phyloP scores from a whole-genome alignment of 2,329 filamentous ascomycete genomes.

The Lachnellula subtilissima region DNA sequence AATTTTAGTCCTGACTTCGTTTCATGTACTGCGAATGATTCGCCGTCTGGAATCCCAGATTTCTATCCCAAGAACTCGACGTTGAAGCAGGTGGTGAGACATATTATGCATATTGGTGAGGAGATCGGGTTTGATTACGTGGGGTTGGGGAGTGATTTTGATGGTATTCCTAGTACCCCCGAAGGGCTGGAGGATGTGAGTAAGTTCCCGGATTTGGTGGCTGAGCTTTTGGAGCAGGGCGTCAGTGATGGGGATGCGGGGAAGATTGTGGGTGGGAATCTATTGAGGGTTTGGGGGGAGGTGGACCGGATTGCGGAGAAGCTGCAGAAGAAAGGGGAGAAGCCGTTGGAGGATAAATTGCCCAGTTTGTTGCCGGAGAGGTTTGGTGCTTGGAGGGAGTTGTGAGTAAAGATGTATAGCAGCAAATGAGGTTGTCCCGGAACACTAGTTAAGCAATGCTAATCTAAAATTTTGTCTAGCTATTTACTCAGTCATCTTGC shows the following conservation, averaged over 20 bases:
- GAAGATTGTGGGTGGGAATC: slow-evolving; percentile 74
- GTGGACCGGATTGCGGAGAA: slow-evolving; percentile 66
- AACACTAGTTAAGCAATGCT: too few species aligned
- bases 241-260: slow-evolving; percentile 68
- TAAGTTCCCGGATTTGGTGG: slow-evolving; percentile 74
- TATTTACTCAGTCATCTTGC: slow-evolving; percentile 1
- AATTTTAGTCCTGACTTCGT: slow-evolving; percentile 84
- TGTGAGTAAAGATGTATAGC: slow-evolving; percentile 12
- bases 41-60: slow-evolving; percentile 61
- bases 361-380: slow-evolving; percentile 5
- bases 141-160: slow-evolving; percentile 85
- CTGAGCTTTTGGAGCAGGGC: slow-evolving; percentile 67
- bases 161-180: slow-evolving; percentile 66
- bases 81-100: slow-evolving; percentile 69
- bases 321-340: slow-evolving; percentile 54
- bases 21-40: slow-evolving; percentile 55
- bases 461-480: too few species aligned
- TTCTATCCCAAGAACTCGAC: slow-evolving; percentile 66
- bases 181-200: slow-evolving; percentile 78
- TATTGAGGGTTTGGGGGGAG: slow-evolving; percentile 78
- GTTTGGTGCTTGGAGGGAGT: background rate
- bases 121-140: slow-evolving; percentile 84
- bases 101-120: slow-evolving; percentile 77
- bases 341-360: slow-evolving; percentile 47
- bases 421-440: too few species aligned